phyloP scores from a whole-genome alignment of 345 rosid genomes.

The Camelina laxa region DNA sequence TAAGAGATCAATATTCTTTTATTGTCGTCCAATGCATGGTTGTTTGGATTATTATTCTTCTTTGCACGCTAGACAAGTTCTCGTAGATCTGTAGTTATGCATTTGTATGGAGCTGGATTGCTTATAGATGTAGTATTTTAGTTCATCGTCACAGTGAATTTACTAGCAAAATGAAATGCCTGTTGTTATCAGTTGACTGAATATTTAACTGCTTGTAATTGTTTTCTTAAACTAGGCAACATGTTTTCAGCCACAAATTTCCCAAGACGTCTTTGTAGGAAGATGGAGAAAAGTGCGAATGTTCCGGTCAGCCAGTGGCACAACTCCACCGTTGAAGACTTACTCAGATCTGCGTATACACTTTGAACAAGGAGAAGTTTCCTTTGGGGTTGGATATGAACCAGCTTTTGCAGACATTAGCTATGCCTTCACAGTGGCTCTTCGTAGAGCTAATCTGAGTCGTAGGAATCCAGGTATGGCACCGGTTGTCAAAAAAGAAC shows the following conservation, averaged over 20 bases:
- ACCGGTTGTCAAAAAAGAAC: constrained; percentile 78
- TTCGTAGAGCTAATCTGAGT: constrained; percentile 95
- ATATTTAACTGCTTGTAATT: constrained; percentile 26
- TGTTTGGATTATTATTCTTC: constrained; percentile 15
- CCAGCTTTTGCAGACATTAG: constrained; percentile 92
- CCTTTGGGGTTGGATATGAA: constrained; percentile 96
- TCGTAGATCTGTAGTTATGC: neutral
- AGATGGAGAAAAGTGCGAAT: constrained; percentile 94
- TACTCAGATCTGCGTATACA: constrained; percentile 81
- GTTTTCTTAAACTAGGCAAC: constrained; percentile 76
- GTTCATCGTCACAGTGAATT: neutral
- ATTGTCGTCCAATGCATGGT: neutral
- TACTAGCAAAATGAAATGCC: neutral
- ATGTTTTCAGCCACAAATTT: constrained; percentile 87
- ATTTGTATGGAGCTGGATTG: neutral
- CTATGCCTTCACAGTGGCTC: constrained; percentile 96
- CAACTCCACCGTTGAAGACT: constrained; percentile 93
- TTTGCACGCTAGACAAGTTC: neutral
- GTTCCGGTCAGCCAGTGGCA: constrained; percentile 94
- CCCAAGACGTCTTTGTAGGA: constrained; percentile 87
- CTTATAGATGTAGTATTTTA: neutral
- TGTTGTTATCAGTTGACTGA: constrained; percentile 1
- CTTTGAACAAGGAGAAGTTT: constrained; percentile 78
- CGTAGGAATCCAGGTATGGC: constrained; percentile 59
- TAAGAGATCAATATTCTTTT: constrained; percentile 2